These are phyloP conservation scores for Pseudoturritis turrita DNA, from an alignment of 345 rosid genomes.

Conservation along the genomic window DNA sequence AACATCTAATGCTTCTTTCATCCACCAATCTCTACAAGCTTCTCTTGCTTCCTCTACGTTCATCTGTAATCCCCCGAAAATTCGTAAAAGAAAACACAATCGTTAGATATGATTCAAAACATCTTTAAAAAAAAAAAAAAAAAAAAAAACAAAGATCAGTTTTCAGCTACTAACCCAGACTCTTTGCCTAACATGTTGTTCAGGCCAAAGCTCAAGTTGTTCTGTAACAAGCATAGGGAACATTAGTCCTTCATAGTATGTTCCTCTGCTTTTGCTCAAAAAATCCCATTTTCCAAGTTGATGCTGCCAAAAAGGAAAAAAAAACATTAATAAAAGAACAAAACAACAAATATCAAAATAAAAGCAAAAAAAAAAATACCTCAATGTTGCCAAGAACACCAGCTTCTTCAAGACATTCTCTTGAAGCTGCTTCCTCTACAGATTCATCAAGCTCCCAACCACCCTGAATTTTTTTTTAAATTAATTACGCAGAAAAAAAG, in stretches of 20 bases:
- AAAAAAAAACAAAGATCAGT: not conserved
- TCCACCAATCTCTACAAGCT: constrained; percentile 89
- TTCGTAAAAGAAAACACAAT: not conserved
- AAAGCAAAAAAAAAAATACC: constrained; percentile 34
- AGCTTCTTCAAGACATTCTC: constrained; percentile 87
- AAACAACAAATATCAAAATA: not conserved
- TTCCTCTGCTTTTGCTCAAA: constrained; percentile 75
- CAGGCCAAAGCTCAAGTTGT: constrained; percentile 88
- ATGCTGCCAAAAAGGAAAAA: constrained; percentile 37
- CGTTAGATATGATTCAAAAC: not conserved
- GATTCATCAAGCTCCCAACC: constrained; percentile 98
- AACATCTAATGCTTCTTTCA: constrained; percentile 86
- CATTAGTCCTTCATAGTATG: constrained; percentile 87
- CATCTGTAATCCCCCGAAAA: constrained; percentile 38
- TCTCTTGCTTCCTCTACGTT: constrained; percentile 62
- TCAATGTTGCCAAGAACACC: constrained; percentile 76
- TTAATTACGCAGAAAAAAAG: not conserved
- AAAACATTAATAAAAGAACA: not conserved
- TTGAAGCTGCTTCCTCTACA: constrained; percentile 67
- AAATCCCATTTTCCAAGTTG: constrained; percentile 81
- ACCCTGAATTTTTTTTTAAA: constrained; percentile 46
- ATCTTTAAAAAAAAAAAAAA: not conserved
- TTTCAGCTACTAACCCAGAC: constrained; percentile 45
- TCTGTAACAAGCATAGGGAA: constrained; percentile 85
- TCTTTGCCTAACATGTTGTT: constrained; percentile 58